A percentile compares a stretch with the other conserved stretches of the same genome.
Evolutionary conservation across 75 land plant species (phyloP).

Genomic region (Picea sitchensis): DNA sequence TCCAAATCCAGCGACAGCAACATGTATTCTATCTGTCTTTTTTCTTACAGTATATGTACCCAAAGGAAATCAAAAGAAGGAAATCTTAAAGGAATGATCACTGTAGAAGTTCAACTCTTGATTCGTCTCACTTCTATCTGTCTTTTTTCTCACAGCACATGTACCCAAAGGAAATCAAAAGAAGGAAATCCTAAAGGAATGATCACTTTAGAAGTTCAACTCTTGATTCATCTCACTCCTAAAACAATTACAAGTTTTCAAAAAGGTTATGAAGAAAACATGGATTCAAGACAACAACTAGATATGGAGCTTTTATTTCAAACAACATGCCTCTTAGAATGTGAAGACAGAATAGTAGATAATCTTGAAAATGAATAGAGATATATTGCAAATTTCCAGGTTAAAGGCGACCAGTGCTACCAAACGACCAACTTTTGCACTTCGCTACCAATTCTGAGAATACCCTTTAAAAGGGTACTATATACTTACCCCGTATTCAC

Average conservation of each 20-base stretch:
- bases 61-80: no score
- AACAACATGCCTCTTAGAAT: no score
- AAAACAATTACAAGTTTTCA: background rate
- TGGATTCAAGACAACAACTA: background rate
- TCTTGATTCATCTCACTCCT: background rate
- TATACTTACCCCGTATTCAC: slow-evolving; percentile 63
- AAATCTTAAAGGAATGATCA: background rate
- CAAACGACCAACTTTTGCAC: background rate
- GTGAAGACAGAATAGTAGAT: no score
- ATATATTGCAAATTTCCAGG: background rate
- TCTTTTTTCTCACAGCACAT: no score
- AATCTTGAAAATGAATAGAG: background rate
- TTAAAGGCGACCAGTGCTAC: background rate
- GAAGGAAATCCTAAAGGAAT: no score
- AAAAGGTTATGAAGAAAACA: background rate
- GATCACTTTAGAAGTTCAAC: background rate
- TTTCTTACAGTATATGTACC: no score
- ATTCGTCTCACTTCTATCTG: background rate
- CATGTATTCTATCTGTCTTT: background rate
- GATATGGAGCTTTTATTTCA: slow-evolving; percentile 1
- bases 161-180: no score
- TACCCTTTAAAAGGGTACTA: background rate
- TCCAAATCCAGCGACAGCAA: background rate
- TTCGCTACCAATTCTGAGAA: background rate
- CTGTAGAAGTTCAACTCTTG: background rate